Evolutionary conservation across 805 yeast species (phyloP), one percentile per base, ranked within the genome.

Genomic region (Tetrapisispora iriomotensis): DNA sequence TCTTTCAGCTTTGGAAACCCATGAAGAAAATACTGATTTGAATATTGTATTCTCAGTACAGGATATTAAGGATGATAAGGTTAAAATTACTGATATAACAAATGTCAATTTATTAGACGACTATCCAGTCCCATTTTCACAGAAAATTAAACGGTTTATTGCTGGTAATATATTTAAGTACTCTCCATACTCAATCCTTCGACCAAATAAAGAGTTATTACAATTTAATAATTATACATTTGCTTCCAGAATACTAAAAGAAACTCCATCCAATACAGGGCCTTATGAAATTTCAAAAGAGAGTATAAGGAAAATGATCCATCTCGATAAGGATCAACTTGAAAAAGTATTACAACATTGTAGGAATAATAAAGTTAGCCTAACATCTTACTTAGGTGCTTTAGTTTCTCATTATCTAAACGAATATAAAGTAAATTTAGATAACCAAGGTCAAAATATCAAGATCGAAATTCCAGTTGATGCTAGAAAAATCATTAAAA

Each of bases 401-500:
- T 10, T 46, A 8, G 26, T 54, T 17, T 26, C 44, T 2, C 24
- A 36, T 26, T 26, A 26, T 10, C 3, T 31, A 8, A 34, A 19
- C 20, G 13, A 25, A 31, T 20, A 17, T 6, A 32, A 36, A 8
- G 31, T 15, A 9, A 30, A 37, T 2, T 37, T 33, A 17, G 17
- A 35, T 1, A 24, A 38, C 14, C 13, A 22, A 10, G 56, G 53
- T 3, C 18, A 40, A 1, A 31, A 27, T 18, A 29, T 47, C 10
- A 46, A 42, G 14, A 38, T 46, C 9, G 36, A 30, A 23, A 38
- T 56, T 4, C 61, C 61, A 13, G 46, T 56, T 43, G 51, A 55
- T 40, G 46, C 60, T 0, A 47, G 61, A 39, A 15, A 12, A 4
- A 37, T 40, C 4, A 45, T 53, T 29, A 39, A 43, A 20, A 33